Base-by-base conservation (phyloP, 148 eudicot genomes). In the Vaccinium macrocarpon region DNA sequence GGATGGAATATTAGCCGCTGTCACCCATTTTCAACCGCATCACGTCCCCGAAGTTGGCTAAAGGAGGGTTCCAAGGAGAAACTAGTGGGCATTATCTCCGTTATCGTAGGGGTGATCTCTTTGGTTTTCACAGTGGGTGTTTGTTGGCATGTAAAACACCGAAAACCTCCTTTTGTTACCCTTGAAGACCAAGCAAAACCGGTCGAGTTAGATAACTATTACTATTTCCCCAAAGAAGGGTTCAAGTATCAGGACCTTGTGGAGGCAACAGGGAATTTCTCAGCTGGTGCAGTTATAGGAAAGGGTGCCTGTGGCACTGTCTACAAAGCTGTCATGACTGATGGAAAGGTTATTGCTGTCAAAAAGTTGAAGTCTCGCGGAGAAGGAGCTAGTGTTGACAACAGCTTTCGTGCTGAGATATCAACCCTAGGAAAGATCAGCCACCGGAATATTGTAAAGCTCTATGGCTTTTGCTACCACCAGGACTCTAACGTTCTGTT, bases 221-320 rank as follows among this genome's bases (percentile, higher is more conserved):
- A 94, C 85, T 93, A 94, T 85, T 93, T 86, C 57, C 98, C 96
- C 2, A 93, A 90, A 77, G 90, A 90, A 74, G 96, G 94, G 50
- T 90, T 95, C 83, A 88, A 86, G 15, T 93, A 94, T 84, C 92
- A 93, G 77, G 98, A 93, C 85, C 88, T 95, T 51, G 84, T 94
- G 51, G 89, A 86, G 53, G 95, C 98, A 59, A 95, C 98, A 1
- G 91, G 87, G 48, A 88, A 93, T 82, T 95, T 94, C 84, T 87
- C 96, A 77, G 92, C 90, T 0, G 80, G 82, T 46, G 90, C 88
- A 21, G 86, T 93, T 59, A 84, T 95, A 38, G 98, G 98, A 53
- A 88, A 84, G 78, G 98, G 98, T 70, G 98, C 95, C 7, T 94
- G 95, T 88, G 98, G 98, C 7, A 89, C 89, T 10, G 98, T 95